Evolutionary conservation across 345 rosid species (phyloP), one percentile per base, ranked within the genome.

Genomic region (Brassica rapa): DNA sequence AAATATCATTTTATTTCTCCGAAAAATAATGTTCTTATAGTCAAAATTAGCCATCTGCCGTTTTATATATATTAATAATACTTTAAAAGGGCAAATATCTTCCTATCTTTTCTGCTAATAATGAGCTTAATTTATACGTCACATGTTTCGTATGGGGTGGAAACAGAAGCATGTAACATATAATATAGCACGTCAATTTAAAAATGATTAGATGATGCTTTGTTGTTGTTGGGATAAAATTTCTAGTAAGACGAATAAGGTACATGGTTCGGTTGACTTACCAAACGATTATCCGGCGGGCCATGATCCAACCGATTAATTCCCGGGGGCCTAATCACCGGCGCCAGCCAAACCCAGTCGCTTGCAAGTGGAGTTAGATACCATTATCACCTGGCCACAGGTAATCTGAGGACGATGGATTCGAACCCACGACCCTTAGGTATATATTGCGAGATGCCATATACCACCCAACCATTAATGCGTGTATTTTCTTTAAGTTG

Each of bases 121-220:
- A 49, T 46, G 61, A 1, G 43, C 6, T 15, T 24, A n/a, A 35
- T 70, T 6, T 62, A 53, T 21, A 33, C 12, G 55, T 55, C 71
- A 77, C 81, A 70, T 77, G 75, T 46, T 70, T 77, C 2, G 57
- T 60, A 76, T 23, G 62, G 80, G 33, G 7, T 30, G 16, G 61
- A 8, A 74, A 55, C 41, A 33, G 11, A 15, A 39, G 10, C 68
- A 41, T 46, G 25, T 30, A 24, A 59, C 39, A 56, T 71, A 21
- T 27, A 12, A 35, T 3, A 66, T 41, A 24, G 39, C 71, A 27
- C 43, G 12, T 62, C 15, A 39, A 60, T 71, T n/a, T 71, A 1
- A n/a, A 23, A 27, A 37, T 8, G 15, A 16, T 24, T 56, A 56
- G 23, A 70, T 62, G 66, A 29, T 29, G 33, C 64, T 60, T 60